Evolutionary conservation across 805 yeast species (phyloP), one percentile per base, ranked within the genome.

Genomic region (Candida tammaniensis): DNA sequence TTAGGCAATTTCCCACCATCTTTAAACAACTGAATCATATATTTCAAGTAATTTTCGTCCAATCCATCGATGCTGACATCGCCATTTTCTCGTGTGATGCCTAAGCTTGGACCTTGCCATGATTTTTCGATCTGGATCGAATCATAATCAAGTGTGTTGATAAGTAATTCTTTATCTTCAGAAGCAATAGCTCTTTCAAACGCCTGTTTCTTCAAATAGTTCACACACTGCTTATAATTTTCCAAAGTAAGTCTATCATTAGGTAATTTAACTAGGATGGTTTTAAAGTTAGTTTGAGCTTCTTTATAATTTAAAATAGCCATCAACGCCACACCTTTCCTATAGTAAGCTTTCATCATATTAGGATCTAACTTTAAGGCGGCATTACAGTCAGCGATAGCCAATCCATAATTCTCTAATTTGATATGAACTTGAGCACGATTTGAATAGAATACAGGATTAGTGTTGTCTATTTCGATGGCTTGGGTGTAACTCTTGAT

Each of bases 391-490:
- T 89, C 96, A n/a, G 58, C 65, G 2, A 89, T 73, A 1, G 96
- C 95, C 35, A 77, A 68, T 3, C 96, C 98, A 55, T 82, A 89
- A 49, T 81, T 82, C 55, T 91, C 98, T 36, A 80, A 57, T 50
- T 87, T 86, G 52, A 91, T 78, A 47, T 88, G 82, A 1, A 87
- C 95, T 55, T 87, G 88, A 0, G 98, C 96, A 44, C 96, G 71
- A 59, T 91, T 91, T 7, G 96, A 81, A 53, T 69, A 86, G 43
- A 82, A 78, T 20, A 80, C 71, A 2, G 85, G 76, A 33, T 80
- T 79, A 4, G 62, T 46, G 9, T 71, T 57, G 45, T 82, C 82
- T 10, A 82, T 44, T 18, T 70, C 81, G 22, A 91, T 82, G 7
- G 96, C 97, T 41, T 70, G 55, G 1, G 91, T 74, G 57, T 93